Evolutionary conservation across 2,329 filamentous ascomycete species (phyloP).

Genomic region (Aspergillus alliaceus): DNA sequence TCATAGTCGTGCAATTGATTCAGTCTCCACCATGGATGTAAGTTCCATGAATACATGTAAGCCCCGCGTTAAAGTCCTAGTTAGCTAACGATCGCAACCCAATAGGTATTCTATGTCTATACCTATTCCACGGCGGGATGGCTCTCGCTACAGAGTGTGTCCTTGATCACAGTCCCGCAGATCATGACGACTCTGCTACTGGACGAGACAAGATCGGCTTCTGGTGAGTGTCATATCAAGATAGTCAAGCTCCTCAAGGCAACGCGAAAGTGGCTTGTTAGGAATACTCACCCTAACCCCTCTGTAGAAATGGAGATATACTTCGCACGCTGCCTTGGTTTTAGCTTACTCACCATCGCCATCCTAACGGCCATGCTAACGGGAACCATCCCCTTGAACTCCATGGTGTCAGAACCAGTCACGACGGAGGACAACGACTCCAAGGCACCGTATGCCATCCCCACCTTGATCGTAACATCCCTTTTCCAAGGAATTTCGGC

Average conservation of each 20-base stretch:
- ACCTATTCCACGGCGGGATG: conserved; percentile 46
- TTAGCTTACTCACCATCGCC: conserved; percentile 66
- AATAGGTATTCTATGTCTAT: conserved; percentile 46
- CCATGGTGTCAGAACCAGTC: conserved; percentile 43
- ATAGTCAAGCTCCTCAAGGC: background rate
- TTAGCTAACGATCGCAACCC: conserved; percentile 8
- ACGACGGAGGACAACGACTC: conserved; percentile 46
- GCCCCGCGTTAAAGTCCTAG: background rate
- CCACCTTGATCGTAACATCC: conserved; percentile 65
- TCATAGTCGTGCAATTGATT: background rate
- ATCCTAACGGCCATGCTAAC: conserved; percentile 67
- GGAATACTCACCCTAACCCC: background rate
- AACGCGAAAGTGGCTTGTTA: background rate
- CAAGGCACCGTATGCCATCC: conserved; percentile 63
- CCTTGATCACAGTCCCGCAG: conserved; percentile 60
- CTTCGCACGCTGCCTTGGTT: conserved; percentile 69
- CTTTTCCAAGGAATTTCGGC: conserved; percentile 64
- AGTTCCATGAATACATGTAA: background rate
- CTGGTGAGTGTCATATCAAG: conserved; percentile 44
- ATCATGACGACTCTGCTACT: conserved; percentile 62
- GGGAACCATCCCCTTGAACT: conserved; percentile 66
- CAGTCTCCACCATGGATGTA: conserved; percentile 21
- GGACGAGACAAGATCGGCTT: conserved; percentile 56
- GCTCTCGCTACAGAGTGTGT: conserved; percentile 47
- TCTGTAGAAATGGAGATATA: conserved; percentile 62